Base-by-base conservation (phyloP, 176 grass and related monocot species). In the Saccharum spontaneum region DNA sequence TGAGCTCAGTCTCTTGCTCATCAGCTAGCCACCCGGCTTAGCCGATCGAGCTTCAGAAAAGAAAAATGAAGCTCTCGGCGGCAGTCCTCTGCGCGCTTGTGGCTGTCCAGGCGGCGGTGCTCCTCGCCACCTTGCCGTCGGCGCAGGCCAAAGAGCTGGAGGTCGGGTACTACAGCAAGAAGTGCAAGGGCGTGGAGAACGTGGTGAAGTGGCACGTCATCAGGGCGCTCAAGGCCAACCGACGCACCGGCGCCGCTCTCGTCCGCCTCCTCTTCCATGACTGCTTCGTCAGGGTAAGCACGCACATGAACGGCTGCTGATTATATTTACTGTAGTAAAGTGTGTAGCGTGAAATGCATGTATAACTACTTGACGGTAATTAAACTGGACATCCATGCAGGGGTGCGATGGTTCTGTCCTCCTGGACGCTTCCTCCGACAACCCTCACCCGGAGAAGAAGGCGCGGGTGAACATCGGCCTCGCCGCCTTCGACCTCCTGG, bases 241-340 rank as follows among this genome's bases (percentile, higher is more conserved):
- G 83, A 73, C 88, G 89, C 46, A 66, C 68, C 30, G 84, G 89
- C 2, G 87, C 92, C 14, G 89, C 73, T 1, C 89, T 94, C 1
- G 54, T 94, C 88, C 92, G 92, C 18, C 78, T 94, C 7, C 43
- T 91, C 38, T 94, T 94, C 86, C 92, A 94, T 26, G 92, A 94
- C 43, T 94, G 92, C 77, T 94, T 94, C 59, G 80, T 94, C 46
- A 86, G 92, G 86, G 92, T 94, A 77, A 36, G 55, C 22, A 49
- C 3, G 13, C 46, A n/a, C 22, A 17, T 49, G 46, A 50, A 50
- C 14, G 48, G 1, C 14, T 6, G 4, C 15, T 50, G 4, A 1
- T 16, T 50, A 15, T 48, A 1, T 15, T 15, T 15, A 48, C 16
- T 2, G 3, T 49, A 17, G 16, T 49, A 16, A 16, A 52, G 48